Percentiles rank a stretch among this genome's conserved stretches.
Conservation (phyloP, 345 rosid species). For the Aquilaria malaccensis region DNA sequence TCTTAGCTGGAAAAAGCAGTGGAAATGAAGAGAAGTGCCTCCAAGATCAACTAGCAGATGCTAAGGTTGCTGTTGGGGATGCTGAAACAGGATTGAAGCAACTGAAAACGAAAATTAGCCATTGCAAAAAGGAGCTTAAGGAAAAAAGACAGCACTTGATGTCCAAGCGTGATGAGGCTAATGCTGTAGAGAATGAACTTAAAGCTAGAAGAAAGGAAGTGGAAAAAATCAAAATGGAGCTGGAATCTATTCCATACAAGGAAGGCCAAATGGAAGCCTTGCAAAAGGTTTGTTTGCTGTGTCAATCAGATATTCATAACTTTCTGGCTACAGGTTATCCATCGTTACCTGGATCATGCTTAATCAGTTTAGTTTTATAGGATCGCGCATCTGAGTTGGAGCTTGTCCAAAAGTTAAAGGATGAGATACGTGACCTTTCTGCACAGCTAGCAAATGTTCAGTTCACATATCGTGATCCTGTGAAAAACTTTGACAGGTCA, state of each 20-base stretch:
- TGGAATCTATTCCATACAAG: constrained; percentile 59
- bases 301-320: constrained; percentile 2
- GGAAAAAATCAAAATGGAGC: constrained; percentile 39
- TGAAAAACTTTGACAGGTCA: constrained; percentile 75
- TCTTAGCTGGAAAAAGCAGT: constrained; percentile 90
- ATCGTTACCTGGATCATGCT: constrained; percentile 7
- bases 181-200: constrained; percentile 67
- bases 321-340: constrained; percentile 3
- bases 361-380: constrained; percentile 29
- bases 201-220: constrained; percentile 59
- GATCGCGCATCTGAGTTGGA: constrained; percentile 67
- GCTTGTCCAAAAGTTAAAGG: constrained; percentile 68
- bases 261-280: constrained; percentile 89
- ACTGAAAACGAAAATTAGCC: constrained; percentile 75
- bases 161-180: constrained; percentile 81
- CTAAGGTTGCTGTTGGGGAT: constrained; percentile 83
- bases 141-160: constrained; percentile 61
- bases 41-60: constrained; percentile 92
- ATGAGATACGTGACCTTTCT: constrained; percentile 62
- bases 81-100: constrained; percentile 85
- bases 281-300: constrained; percentile 56
- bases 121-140: constrained; percentile 74
- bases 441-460: constrained; percentile 77
- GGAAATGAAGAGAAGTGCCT: constrained; percentile 96
- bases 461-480: constrained; percentile 80